Evolutionary conservation across 495 filamentous ascomycete genomes (phyloP).

Genomic region (Xylaria grammica): DNA sequence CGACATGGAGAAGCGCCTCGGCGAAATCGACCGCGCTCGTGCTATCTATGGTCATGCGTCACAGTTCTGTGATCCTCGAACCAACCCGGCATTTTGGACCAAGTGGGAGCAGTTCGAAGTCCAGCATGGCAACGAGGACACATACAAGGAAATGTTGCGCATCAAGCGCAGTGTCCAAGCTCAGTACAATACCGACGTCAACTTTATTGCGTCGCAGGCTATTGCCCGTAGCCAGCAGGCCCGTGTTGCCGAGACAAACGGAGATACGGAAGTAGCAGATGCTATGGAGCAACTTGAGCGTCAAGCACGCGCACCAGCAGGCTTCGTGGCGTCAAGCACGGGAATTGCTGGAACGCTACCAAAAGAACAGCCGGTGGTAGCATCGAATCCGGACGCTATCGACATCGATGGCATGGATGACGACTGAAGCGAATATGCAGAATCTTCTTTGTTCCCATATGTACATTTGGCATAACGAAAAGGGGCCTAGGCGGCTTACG

Average conservation of each 20-base stretch:
- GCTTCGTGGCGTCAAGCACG: constrained; percentile 87
- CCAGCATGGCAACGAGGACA: constrained; percentile 97
- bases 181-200: constrained; percentile 98
- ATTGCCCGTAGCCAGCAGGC: constrained; percentile 77
- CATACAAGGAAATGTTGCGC: constrained; percentile 98
- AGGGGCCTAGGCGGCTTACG: constrained; percentile 5
- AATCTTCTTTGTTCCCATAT: constrained; percentile 11
- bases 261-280: constrained; percentile 65
- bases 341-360: constrained; percentile 75
- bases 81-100: constrained; percentile 86
- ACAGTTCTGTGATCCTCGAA: constrained; percentile 95
- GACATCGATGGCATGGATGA: constrained; percentile 73
- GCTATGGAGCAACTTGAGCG: constrained; percentile 92
- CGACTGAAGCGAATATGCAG: constrained; percentile 30
- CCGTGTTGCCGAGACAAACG: constrained; percentile 53
- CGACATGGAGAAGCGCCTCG: constrained; percentile 95
- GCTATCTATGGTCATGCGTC: constrained; percentile 96
- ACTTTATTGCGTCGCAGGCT: constrained; percentile 96
- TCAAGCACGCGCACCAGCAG: constrained; percentile 84
- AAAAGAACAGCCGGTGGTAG: constrained; percentile 49
- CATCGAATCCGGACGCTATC: constrained; percentile 87
- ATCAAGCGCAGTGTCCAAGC: constrained; percentile 98
- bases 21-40: constrained; percentile 94
- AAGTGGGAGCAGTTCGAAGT: constrained; percentile 99
- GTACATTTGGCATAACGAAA: constrained; percentile 25